Evolutionary conservation across 164 flowering plant genomes (phyloP).

Genomic region (Nelumbo lutea): DNA sequence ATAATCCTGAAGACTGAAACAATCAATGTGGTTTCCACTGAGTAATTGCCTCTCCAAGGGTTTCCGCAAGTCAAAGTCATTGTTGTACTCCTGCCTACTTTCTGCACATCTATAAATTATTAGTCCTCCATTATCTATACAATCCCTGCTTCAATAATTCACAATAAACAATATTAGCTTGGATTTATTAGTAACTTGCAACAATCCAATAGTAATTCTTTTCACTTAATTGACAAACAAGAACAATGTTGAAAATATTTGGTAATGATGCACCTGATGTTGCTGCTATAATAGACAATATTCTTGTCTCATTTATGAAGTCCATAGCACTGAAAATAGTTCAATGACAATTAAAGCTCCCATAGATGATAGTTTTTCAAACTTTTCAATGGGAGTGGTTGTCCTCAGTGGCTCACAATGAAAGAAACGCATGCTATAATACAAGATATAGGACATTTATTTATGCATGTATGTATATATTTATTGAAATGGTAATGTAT

Average conservation of each 20-base stretch:
- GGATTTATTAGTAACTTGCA: neutral
- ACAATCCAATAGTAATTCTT: neutral
- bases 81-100: conserved; percentile 57
- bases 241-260: neutral
- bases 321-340: neutral
- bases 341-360: neutral
- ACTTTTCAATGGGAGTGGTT: neutral
- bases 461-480: too few relatives aligned
- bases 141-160: neutral
- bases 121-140: conserved; percentile 6
- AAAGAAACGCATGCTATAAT: too few relatives aligned
- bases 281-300: neutral
- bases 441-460: too few relatives aligned
- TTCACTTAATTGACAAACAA: neutral
- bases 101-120: conserved; percentile 37
- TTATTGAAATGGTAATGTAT: too few relatives aligned
- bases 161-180: neutral
- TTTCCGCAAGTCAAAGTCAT: conserved; percentile 89
- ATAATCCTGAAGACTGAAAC: conserved; percentile 60
- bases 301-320: neutral
- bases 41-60: conserved; percentile 70
- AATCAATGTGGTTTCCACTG: conserved; percentile 47
- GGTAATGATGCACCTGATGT: neutral
- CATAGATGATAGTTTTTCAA: neutral
- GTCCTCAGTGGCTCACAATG: too few relatives aligned